Conservation (phyloP, 129 eudicot species). For the Pittosporum tobira region DNA sequence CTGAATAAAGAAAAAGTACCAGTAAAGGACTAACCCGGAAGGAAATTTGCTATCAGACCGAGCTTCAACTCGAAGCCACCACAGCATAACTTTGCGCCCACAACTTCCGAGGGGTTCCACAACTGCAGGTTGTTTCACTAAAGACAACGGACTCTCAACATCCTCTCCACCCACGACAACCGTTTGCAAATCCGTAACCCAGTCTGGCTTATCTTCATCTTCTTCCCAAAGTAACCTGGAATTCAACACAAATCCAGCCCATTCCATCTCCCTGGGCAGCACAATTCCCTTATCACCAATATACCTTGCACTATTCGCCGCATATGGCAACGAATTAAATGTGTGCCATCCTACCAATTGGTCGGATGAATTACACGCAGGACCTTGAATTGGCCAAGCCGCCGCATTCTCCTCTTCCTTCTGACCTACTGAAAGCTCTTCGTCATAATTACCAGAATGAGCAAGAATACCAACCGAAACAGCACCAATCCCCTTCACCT, state of each 20-base stretch:
- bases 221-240: constrained; percentile 82
- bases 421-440: constrained; percentile 27
- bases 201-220: constrained; percentile 53
- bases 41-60: constrained; percentile 92
- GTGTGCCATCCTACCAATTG: constrained; percentile 85
- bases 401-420: constrained; percentile 35
- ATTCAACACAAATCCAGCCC: constrained; percentile 89
- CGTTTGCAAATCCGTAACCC: constrained; percentile 58
- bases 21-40: constrained; percentile 48
- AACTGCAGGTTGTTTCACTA: constrained; percentile 61
- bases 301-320: constrained; percentile 50
- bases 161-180: constrained; percentile 36
- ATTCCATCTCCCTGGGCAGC: constrained; percentile 68
- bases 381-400: constrained; percentile 73
- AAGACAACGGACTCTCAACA: constrained; percentile 62
- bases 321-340: constrained; percentile 35
- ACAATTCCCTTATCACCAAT: constrained; percentile 82
- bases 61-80: constrained; percentile 99
- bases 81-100: constrained; percentile 86
- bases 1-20: not conserved
- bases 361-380: constrained; percentile 80
- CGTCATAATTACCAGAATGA: constrained; percentile 52
- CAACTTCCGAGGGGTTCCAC: constrained; percentile 92
- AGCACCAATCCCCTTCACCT: constrained; percentile 81
- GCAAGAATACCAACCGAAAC: constrained; percentile 79